Base-by-base conservation (phyloP, 2,329 filamentous ascomycete species). In the Phialophora macrospora region DNA sequence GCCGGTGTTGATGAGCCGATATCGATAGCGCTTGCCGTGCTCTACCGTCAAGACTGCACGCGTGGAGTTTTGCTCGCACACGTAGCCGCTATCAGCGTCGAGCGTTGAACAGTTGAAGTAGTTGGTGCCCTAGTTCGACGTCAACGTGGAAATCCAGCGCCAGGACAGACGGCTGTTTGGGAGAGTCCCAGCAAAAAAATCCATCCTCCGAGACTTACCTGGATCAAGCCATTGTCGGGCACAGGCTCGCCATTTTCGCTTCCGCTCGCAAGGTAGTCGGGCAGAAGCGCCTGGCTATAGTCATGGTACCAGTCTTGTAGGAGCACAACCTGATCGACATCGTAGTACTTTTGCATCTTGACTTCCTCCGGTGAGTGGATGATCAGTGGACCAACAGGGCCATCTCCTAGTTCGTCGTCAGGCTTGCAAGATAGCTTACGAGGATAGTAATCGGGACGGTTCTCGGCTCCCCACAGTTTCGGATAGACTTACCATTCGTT, bases 1-100 rank as follows among this genome's bases (percentile, higher is more conserved):
- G n/a, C 88, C 90, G 11, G 91, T 87, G 71, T 93, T 93, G 73
- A 91, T 82, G 70, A 92, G 79, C 30, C 88, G 88, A 71, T 94
- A 82, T 12, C 92, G 78, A 65, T 93, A 93, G 0, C 88, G 93
- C 69, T 86, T 90, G 1, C 85, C 85, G 0, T 89, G 84, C 68
- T 88, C 73, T 6, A 92, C 84, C 0, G 80, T 49, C 22, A 71
- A 70, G 8, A 46, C 64, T 11, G 66, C 60, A 55, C 67, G 52
- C 7, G 54, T 52, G 22, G 59, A 60, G 17, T 60, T 60, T 30
- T 60, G 58, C 32, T 54, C 48, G 58, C 58, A 60, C 11, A 60
- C 58, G 34, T 60, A 60, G 48, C 58, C 58, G 20, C 58, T 60
- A 20, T 60, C 58, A 34, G 58, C 30, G 8, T 32, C 49, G 46